Evolutionary conservation across 1,284 basidiomycete species (phyloP).

Genomic region (Marasmius sp.): DNA sequence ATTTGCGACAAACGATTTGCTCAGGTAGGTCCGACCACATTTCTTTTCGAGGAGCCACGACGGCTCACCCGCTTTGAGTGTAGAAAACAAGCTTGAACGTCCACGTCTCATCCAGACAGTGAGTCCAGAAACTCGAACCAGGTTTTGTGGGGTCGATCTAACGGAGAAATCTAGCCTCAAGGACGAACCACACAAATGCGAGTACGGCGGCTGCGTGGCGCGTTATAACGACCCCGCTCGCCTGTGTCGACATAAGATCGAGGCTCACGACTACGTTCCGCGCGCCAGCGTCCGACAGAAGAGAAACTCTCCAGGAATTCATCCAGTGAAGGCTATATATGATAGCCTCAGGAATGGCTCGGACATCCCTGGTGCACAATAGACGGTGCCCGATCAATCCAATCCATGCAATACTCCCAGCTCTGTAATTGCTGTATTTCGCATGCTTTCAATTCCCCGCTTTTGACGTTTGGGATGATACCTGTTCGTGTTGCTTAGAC

Average conservation of each 20-base stretch:
- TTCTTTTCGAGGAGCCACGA: neutral
- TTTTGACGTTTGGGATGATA: too few relatives aligned
- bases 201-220: slow-evolving; percentile 45
- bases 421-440: too few relatives aligned
- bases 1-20: slow-evolving; percentile 57
- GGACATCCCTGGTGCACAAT: neutral
- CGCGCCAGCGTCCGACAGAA: slow-evolving; percentile 21
- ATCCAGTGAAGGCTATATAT: neutral
- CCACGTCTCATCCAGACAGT: slow-evolving; percentile 60
- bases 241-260: slow-evolving; percentile 57
- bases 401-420: too few relatives aligned
- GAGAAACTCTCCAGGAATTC: slow-evolving; percentile 28
- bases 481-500: too few relatives aligned
- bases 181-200: slow-evolving; percentile 53
- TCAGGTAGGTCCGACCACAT: slow-evolving; percentile 23
- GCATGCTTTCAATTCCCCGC: too few relatives aligned
- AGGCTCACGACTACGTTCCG: slow-evolving; percentile 51
- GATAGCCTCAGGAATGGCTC: neutral
- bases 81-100: slow-evolving; percentile 62
- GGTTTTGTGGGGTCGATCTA: neutral
- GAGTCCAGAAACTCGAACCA: slow-evolving; percentile 23
- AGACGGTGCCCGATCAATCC: too few relatives aligned
- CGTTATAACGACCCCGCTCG: slow-evolving; percentile 65
- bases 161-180: slow-evolving; percentile 43
- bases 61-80: neutral